These are phyloP conservation scores for Stephanodiscus triporus DNA, from an alignment of 108 stramenopile genomes.

Conservation along the genomic window DNA sequence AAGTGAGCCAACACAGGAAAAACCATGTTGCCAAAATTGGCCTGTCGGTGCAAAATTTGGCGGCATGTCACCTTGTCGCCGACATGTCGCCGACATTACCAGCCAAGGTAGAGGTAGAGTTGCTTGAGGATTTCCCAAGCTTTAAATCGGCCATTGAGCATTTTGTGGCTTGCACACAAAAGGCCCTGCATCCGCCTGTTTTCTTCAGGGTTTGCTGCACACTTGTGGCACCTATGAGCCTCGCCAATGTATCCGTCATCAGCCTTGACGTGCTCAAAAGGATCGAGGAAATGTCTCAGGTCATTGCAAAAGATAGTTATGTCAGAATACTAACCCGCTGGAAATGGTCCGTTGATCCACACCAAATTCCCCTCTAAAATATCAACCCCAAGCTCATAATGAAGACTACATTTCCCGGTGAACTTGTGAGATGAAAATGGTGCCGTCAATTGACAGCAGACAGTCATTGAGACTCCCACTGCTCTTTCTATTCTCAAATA, in stretches of 20 bases:
- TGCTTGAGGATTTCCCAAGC: constrained; percentile 17
- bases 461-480: constrained; percentile 11
- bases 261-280: constrained; percentile 31
- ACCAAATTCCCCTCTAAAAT: constrained; percentile 30
- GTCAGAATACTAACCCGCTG: constrained; percentile 21
- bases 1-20: no score
- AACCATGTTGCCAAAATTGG: no score
- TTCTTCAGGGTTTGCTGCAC: background rate
- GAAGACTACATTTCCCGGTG: constrained; percentile 24
- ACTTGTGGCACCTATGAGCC: background rate
- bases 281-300: constrained; percentile 10
- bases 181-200: background rate
- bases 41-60: no score
- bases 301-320: constrained; percentile 23
- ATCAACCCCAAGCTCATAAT: constrained; percentile 41
- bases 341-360: constrained; percentile 43
- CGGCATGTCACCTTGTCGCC: no score
- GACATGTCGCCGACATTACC: no score
- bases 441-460: constrained; percentile 14
- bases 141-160: constrained; percentile 34
- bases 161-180: constrained; percentile 10
- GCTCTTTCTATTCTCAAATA: constrained; percentile 4
- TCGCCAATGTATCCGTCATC: constrained; percentile 36
- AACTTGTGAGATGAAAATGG: constrained; percentile 31
- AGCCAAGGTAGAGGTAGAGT: no score